These are phyloP conservation scores for Xylaria sp. DNA, from an alignment of 2,329 filamentous ascomycete species.

Conservation along the genomic window DNA sequence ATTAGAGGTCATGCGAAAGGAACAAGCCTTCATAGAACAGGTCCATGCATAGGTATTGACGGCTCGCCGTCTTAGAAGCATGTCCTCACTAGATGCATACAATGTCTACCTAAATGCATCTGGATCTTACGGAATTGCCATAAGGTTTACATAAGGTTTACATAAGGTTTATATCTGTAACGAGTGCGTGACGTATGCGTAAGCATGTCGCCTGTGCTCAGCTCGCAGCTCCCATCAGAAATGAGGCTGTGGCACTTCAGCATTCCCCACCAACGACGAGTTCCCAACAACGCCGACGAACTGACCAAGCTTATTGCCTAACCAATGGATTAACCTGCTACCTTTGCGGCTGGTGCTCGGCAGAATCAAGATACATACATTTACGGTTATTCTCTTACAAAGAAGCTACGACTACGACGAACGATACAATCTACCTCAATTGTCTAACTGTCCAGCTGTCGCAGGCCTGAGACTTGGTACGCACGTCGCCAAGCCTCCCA, in stretches of 20 bases:
- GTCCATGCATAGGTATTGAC: no score
- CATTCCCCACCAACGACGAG: constrained; percentile 23
- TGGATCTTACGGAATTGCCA: neutral
- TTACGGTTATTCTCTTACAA: constrained; percentile 18
- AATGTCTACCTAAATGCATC: neutral
- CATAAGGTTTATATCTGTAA: neutral
- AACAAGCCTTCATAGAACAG: no score
- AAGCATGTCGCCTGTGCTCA: neutral
- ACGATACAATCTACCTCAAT: constrained; percentile 1
- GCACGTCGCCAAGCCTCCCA: constrained; percentile 32
- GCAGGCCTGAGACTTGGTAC: constrained; percentile 1
- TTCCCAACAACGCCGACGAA: constrained; percentile 4
- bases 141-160: no score
- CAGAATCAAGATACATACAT: constrained; percentile 13
- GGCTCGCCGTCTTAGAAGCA: no score
- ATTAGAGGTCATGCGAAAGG: neutral
- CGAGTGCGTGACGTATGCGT: constrained; percentile 30
- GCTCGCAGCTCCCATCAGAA: constrained; percentile 2
- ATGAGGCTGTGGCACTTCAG: constrained; percentile 11
- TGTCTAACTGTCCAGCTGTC: constrained; percentile 8
- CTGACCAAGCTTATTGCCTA: constrained; percentile 9
- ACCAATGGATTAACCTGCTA: constrained; percentile 17
- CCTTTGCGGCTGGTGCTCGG: neutral
- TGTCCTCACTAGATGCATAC: neutral
- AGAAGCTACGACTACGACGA: neutral